These are phyloP conservation scores for Lachnellula arida DNA, from an alignment of 2,329 filamentous ascomycete species.

Conservation along the genomic window DNA sequence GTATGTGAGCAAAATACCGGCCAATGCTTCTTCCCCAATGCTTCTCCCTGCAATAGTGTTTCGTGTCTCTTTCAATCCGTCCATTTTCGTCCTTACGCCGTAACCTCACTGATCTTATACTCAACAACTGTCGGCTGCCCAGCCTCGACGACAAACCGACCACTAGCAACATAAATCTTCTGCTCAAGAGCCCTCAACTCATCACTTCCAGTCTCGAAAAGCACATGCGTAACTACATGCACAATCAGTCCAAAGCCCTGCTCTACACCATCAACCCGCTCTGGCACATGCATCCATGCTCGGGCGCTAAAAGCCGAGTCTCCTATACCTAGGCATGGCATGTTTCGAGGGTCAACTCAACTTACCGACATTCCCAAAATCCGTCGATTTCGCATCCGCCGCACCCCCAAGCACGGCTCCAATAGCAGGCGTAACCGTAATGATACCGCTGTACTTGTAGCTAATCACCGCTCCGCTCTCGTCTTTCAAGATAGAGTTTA, in stretches of 20 bases:
- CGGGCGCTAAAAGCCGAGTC: too few relatives aligned
- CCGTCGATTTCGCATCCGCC: conserved; percentile 35
- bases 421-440: conserved; percentile 33
- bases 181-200: conserved; percentile 34
- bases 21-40: neutral
- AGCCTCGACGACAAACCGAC: conserved; percentile 37
- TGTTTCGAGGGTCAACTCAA: conserved; percentile 18
- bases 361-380: conserved; percentile 38
- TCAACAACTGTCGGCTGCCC: conserved; percentile 36
- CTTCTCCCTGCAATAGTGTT: too few relatives aligned
- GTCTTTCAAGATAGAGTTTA: conserved; percentile 35
- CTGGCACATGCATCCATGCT: neutral
- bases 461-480: conserved; percentile 33
- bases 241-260: neutral
- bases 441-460: conserved; percentile 38
- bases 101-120: conserved; percentile 41
- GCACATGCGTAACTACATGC: conserved; percentile 33
- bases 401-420: conserved; percentile 33
- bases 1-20: neutral
- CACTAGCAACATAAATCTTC: conserved; percentile 39
- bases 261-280: neutral
- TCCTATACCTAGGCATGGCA: neutral
- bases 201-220: conserved; percentile 36
- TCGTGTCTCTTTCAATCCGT: neutral
- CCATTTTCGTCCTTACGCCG: conserved; percentile 1